Evolutionary conservation across 306 rosid genomes (phyloP).

Genomic region (Alnus rubra): DNA sequence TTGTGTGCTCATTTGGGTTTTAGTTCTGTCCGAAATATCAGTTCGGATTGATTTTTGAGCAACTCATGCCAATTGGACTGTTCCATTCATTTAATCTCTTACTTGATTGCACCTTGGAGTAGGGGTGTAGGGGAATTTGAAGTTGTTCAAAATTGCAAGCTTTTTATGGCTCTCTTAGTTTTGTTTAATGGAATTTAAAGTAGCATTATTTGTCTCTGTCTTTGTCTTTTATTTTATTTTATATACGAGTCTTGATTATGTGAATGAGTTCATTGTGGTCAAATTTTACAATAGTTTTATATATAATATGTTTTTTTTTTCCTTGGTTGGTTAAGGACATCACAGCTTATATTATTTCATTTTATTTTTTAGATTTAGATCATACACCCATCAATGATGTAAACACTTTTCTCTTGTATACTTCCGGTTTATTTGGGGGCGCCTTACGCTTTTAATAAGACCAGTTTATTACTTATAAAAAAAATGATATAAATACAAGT

Average conservation of each 20-base stretch:
- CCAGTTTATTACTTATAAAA: too few species aligned
- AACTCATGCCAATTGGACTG: not conserved
- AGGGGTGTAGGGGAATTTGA: not conserved
- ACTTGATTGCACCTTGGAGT: conserved; percentile 11
- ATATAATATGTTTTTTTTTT: not conserved
- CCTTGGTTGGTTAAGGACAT: not conserved
- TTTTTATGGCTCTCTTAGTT: not conserved
- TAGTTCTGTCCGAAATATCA: conserved; percentile 15
- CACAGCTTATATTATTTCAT: not conserved
- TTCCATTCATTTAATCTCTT: not conserved
- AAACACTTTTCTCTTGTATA: not conserved
- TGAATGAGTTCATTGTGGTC: not conserved
- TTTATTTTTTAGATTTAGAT: not conserved
- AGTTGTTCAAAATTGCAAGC: not conserved
- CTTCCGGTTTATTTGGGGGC: too few species aligned
- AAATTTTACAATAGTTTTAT: not conserved
- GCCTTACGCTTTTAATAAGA: too few species aligned
- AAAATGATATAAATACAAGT: conserved; percentile 10
- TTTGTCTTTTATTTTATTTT: not conserved
- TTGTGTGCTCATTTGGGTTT: conserved; percentile 4
- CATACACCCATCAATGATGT: not conserved
- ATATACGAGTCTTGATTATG: not conserved
- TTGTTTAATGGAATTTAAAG: not conserved
- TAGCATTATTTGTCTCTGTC: not conserved
- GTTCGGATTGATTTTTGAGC: not conserved